Evolutionary conservation across 164 flowering plant genomes (phyloP).

Genomic region (Stephania cephalantha): DNA sequence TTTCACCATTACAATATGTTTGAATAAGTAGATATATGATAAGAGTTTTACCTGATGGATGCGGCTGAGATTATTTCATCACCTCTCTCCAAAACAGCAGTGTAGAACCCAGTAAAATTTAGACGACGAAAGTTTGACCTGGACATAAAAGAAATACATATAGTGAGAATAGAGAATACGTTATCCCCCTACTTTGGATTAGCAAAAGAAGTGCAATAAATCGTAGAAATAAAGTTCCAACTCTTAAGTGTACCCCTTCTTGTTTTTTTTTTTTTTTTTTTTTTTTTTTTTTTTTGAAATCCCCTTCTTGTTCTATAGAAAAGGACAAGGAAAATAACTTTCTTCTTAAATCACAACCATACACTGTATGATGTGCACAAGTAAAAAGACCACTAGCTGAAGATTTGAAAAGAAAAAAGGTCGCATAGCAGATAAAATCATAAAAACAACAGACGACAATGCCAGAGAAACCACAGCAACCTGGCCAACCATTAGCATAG

Average conservation of each 20-base stretch:
- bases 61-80: constrained; percentile 93
- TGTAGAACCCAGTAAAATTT: constrained; percentile 72
- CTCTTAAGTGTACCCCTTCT: not conserved
- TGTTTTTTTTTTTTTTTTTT: too few relatives aligned
- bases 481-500: not conserved
- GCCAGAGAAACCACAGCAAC: not conserved
- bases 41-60: constrained; percentile 66
- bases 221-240: not conserved
- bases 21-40: not conserved
- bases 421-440: not conserved
- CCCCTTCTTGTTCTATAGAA: not conserved
- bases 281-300: too few relatives aligned
- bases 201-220: too few relatives aligned
- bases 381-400: not conserved
- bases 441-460: not conserved
- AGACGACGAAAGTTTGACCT: constrained; percentile 90
- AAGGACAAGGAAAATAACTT: not conserved
- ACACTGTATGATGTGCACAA: not conserved
- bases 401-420: not conserved
- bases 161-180: not conserved
- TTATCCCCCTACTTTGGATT: too few relatives aligned
- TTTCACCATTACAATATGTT: too few relatives aligned
- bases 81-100: constrained; percentile 76
- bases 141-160: constrained; percentile 9
- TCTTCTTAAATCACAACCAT: not conserved